Conservation (phyloP, 768 basidiomycete species). For the Tylopilus sp. region DNA sequence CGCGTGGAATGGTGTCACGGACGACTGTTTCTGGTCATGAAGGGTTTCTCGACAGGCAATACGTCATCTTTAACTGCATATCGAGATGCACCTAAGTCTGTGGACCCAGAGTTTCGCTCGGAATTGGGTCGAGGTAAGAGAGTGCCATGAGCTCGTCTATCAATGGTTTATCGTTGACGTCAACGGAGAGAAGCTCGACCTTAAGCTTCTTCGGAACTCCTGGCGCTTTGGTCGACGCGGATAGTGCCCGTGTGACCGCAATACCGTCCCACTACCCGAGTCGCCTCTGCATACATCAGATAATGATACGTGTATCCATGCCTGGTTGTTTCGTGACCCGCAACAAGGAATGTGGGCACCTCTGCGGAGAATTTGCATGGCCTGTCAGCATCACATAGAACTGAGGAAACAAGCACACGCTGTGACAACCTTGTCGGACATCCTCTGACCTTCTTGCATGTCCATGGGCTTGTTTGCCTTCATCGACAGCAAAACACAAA, state of each 20-base stretch:
- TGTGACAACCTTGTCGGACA: slow-evolving; percentile 63
- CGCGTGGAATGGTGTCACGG: slow-evolving; percentile 39
- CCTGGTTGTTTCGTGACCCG: slow-evolving; percentile 61
- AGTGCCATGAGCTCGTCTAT: slow-evolving; percentile 69
- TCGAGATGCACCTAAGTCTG: slow-evolving; percentile 41
- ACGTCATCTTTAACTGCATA: slow-evolving; percentile 51
- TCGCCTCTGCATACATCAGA: not conserved
- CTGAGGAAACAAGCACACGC: slow-evolving; percentile 38
- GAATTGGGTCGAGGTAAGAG: slow-evolving; percentile 65
- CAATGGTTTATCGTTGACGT: slow-evolving; percentile 54
- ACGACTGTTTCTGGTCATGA: slow-evolving; percentile 41
- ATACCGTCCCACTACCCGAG: not conserved
- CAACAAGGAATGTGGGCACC: slow-evolving; percentile 58
- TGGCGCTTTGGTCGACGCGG: slow-evolving; percentile 46
- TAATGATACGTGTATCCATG: slow-evolving; percentile 5
- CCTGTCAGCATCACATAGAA: not conserved
- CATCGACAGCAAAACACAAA: slow-evolving; percentile 37
- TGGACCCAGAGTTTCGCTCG: slow-evolving; percentile 60
- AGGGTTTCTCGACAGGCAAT: slow-evolving; percentile 46
- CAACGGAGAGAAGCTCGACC: slow-evolving; percentile 49
- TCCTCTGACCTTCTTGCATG: slow-evolving; percentile 47
- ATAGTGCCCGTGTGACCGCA: slow-evolving; percentile 57
- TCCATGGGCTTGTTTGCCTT: slow-evolving; percentile 62
- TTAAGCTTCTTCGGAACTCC: slow-evolving; percentile 54
- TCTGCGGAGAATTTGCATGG: slow-evolving; percentile 39